Evolutionary conservation across 805 yeast genomes (phyloP), one percentile per base, ranked within the genome.

Genomic region (Candida sanyiensis): DNA sequence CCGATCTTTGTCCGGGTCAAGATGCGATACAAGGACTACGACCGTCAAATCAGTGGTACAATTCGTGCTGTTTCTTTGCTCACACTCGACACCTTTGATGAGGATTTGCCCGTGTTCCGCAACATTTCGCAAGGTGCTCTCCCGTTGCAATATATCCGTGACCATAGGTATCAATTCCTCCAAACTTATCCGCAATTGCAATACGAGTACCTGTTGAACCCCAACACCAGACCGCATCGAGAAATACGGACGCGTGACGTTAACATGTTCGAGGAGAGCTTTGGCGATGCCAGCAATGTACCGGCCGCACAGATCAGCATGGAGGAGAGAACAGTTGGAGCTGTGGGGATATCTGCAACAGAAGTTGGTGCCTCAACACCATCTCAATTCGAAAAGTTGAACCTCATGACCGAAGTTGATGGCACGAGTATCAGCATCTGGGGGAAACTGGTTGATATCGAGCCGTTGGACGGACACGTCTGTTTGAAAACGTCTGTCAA

Each of bases 361-460:
- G 7, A 29, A 9, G 3, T 38, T 24, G 29, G 15, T 25, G 13
- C 23, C 5, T 16, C 27, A 3, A 27, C 20, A 8, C 27, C 32
- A 19, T 7, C 11, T 3, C n/a, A 31, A 20, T 28, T 44, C 32
- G 23, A 22, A 6, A 39, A 38, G 4, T n/a, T 52, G 23, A 52
- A 52, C 26, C 17, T 22, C 3, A 45, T 50, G 12, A 46, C 46
- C 4, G 39, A 35, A 16, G 37, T 49, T 18, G 55, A 51, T 37
- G 53, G 51, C n/a, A 39, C 40, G 5, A 33, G 33, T 6, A 50
- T 28, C 26, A 40, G 38, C 7, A 42, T 50, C 2, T 20, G 23
- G 11, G 57, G 49, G 0, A 35, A 26, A 3, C 36, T 52, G 7
- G 42, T 51, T 9, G 44, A 41, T 12, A 40, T 52, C 28, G 51